Base-by-base conservation (phyloP, 2,329 filamentous ascomycete genomes). In the Hymenoscyphus fraxineus region DNA sequence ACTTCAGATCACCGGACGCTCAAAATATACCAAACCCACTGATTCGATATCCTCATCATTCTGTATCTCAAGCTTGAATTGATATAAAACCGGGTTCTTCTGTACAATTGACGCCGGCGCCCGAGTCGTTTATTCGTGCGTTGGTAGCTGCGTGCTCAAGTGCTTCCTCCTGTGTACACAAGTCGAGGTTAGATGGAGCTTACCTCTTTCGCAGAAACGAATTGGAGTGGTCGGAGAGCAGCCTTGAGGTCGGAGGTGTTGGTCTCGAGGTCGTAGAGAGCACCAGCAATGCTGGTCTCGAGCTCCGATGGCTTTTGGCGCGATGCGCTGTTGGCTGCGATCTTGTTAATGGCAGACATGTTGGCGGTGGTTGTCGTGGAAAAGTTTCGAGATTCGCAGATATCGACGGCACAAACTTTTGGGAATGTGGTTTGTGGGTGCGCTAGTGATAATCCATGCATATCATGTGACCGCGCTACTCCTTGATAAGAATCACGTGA, bases 181-280 rank as follows among this genome's bases (percentile, higher is more conserved):
- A 65, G 69, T 73, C 32, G 32, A 38, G 32, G 32, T 57, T 57
- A 57, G 54, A 57, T 31, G 54, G 32, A 32, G 88, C 93, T 93
- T 90, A 99, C 95, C 94, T 99, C 95, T 83, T 93, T 92, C 80
- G 95, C 95, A 84, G 92, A 96, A 81, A 96, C 92, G 83, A 99
- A 93, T 88, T 99, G 95, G 83, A 99, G 89, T 82, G 95, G 95
- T 79, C 95, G 90, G 80, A 99, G 90, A 76, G 93, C 90, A 78
- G 87, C 88, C 91, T 94, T 96, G 84, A 99, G 91, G 84, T 99
- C 95, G 81, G 93, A 86, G 79, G 95, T 97, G 89, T 97, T 97
- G 85, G 89, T 93, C 92, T 99, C 95, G 83, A 99, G 92, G 79
- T 99, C 95, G 86, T 90, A 96, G 73, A 99, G 92, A 84, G 95